A percentile compares a stretch with the other conserved stretches of the same genome.
Evolutionary conservation across 768 basidiomycete species (phyloP).

Genomic region (Coprinellus aureogranulatus): DNA sequence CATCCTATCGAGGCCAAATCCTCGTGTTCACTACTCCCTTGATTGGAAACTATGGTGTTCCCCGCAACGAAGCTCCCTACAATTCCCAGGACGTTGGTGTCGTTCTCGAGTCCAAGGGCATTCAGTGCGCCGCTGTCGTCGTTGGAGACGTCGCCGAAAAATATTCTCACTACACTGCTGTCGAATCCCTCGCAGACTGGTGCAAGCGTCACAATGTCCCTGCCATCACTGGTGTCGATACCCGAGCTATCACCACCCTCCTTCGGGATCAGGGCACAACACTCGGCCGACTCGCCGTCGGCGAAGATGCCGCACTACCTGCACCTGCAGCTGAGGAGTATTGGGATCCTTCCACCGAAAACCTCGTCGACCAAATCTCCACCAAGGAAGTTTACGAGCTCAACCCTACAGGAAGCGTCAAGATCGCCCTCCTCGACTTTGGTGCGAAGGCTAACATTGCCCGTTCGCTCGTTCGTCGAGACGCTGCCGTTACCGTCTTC

Average conservation of each 20-base stretch:
- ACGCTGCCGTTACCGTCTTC: slow-evolving; percentile 89
- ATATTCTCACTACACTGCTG: slow-evolving; percentile 91
- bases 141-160: slow-evolving; percentile 94
- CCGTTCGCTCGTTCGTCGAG: slow-evolving; percentile 86
- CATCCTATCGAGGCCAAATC: slow-evolving; percentile 96
- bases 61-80: slow-evolving; percentile 68
- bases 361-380: slow-evolving; percentile 91
- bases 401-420: slow-evolving; percentile 83
- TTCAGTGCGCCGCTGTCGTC: slow-evolving; percentile 90
- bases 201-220: slow-evolving; percentile 87
- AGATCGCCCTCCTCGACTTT: slow-evolving; percentile 95
- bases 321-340: slow-evolving; percentile 69
- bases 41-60: slow-evolving; percentile 98
- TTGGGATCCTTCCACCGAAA: slow-evolving; percentile 90
- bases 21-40: slow-evolving; percentile 98
- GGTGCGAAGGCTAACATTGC: slow-evolving; percentile 97
- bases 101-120: slow-evolving; percentile 80
- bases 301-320: slow-evolving; percentile 60
- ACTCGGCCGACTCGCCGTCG: slow-evolving; percentile 85
- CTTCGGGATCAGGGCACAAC: slow-evolving; percentile 97
- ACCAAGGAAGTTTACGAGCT: slow-evolving; percentile 81
- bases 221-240: slow-evolving; percentile 95
- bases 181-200: slow-evolving; percentile 92
- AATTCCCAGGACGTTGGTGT: slow-evolving; percentile 82
- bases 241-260: slow-evolving; percentile 90